Base-by-base conservation (phyloP, 371 early-diverging fungal species). In the Dichotomocladium elegans region DNA sequence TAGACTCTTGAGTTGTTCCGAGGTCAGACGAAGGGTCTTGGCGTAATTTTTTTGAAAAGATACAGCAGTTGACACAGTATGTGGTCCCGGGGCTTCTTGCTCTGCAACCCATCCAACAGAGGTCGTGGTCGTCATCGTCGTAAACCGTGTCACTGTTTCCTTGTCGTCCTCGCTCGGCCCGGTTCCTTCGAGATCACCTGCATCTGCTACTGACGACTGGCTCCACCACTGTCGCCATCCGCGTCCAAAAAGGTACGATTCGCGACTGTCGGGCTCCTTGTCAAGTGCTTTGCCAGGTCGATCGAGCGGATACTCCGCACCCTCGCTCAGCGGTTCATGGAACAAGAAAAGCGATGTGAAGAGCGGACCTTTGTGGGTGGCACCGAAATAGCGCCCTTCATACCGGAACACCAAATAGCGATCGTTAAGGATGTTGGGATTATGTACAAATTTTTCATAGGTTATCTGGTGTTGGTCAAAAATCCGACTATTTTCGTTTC, bases 21-120 rank as follows among this genome's bases (percentile, higher is more conserved):
- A 92, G 1, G 94, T 94, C 59, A 97, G 67, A 10, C 96, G 83
- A 29, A 97, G 70, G 1, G 93, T 87, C 68, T 97, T 97, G 17
- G 91, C 91, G 60, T 91, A 96, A 29, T 79, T 61, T 51, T 80
- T 74, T 43, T 53, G 63, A 2, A 60, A n/a, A n/a, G n/a, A 34
- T n/a, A n/a, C n/a, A n/a, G n/a, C n/a, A n/a, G n/a, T n/a, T n/a
- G n/a, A n/a, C n/a, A n/a, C n/a, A n/a, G n/a, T n/a, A 33, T 3
- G 43, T 3, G 19, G 19, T 41, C 49, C 21, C 40, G 53, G 24
- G 61, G 53, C 15, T 9, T 48, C 28, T 14, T 68, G 61, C 22
- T 72, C 66, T n/a, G 63, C 47, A 9, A 51, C 30, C 72, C 68
- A 67, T 3, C 74, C 74, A 12, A 73, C 74, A 12, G 74, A 67